phyloP scores from a whole-genome alignment of 2,329 filamentous ascomycete genomes.

The Xylariaceae sp. region DNA sequence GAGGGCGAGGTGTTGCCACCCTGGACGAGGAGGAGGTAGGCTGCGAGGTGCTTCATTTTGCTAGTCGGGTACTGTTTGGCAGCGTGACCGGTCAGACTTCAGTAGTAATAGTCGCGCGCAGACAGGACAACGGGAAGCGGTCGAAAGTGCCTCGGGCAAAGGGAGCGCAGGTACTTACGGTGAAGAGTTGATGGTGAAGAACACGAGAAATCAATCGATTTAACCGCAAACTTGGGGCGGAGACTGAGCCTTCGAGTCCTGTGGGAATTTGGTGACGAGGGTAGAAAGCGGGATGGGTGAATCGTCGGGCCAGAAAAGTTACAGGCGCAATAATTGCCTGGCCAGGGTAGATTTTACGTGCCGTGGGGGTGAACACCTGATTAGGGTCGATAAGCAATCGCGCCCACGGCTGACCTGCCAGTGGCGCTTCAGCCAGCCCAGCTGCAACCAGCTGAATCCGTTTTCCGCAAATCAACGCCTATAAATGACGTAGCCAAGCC shows the following conservation, averaged over 20 bases:
- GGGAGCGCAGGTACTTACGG: conserved; percentile 25
- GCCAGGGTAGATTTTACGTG: conserved; percentile 11
- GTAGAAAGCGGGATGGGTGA: conserved; percentile 24
- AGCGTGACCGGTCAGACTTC: conserved; percentile 11
- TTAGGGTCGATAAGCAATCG: conserved; percentile 16
- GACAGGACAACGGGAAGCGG: neutral
- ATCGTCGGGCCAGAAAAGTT: conserved; percentile 21
- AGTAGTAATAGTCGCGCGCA: conserved; percentile 2
- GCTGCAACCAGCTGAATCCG: conserved; percentile 3
- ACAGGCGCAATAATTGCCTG: conserved; percentile 8
- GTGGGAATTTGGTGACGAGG: conserved; percentile 24
- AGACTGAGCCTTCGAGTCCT: conserved; percentile 99
- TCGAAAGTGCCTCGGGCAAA: neutral
- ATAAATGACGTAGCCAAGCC: conserved; percentile 15
- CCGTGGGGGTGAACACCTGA: conserved; percentile 23
- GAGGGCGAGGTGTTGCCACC: conserved; percentile 88
- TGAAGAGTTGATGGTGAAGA: conserved; percentile 35
- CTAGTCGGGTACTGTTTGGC: conserved; percentile 22
- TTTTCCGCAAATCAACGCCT: conserved; percentile 9
- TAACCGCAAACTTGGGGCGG: conserved; percentile 94
- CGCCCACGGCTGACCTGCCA: conserved; percentile 2
- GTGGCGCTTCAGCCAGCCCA: too few relatives aligned
- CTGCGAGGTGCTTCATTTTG: conserved; percentile 99
- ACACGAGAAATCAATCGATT: conserved; percentile 99
- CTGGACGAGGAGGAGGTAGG: conserved; percentile 94